These are phyloP conservation scores for Solanum arcanum DNA, from an alignment of 257 asterid species.

Conservation along the genomic window DNA sequence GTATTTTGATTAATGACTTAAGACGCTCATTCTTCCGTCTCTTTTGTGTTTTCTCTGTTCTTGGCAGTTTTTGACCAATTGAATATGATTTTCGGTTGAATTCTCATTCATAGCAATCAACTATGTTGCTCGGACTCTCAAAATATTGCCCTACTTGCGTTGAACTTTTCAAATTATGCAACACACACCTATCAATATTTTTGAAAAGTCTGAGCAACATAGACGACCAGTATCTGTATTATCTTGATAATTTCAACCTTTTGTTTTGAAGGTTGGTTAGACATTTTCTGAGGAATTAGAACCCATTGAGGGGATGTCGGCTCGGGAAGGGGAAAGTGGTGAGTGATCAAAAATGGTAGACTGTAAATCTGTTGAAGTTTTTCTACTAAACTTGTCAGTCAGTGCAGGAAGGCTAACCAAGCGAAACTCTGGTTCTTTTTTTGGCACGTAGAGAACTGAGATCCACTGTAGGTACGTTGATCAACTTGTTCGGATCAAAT, in stretches of 20 bases:
- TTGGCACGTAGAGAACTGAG: background rate
- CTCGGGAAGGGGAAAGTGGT: background rate
- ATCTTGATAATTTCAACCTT: background rate
- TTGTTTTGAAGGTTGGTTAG: background rate
- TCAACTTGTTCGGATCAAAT: background rate
- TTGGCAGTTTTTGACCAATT: background rate
- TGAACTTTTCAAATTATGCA: background rate
- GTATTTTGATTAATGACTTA: background rate
- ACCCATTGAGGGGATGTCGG: background rate
- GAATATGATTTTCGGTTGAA: background rate
- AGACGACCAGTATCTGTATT: background rate
- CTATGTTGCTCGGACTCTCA: background rate
- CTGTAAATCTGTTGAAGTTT: background rate
- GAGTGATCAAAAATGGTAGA: background rate
- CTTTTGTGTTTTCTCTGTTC: background rate
- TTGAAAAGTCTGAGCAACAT: background rate
- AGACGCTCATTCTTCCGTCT: background rate
- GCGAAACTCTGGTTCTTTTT: background rate
- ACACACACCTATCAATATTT: background rate
- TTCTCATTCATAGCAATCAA: background rate
- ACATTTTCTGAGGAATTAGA: background rate
- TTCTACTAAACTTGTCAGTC: background rate
- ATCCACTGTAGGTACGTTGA: background rate
- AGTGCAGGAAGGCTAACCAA: background rate
- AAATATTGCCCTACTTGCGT: background rate